A percentile compares a stretch with the other conserved stretches of the same genome.
Conservation (phyloP, 1,284 basidiomycete genomes). For the Pisolithus thermaeus region DNA sequence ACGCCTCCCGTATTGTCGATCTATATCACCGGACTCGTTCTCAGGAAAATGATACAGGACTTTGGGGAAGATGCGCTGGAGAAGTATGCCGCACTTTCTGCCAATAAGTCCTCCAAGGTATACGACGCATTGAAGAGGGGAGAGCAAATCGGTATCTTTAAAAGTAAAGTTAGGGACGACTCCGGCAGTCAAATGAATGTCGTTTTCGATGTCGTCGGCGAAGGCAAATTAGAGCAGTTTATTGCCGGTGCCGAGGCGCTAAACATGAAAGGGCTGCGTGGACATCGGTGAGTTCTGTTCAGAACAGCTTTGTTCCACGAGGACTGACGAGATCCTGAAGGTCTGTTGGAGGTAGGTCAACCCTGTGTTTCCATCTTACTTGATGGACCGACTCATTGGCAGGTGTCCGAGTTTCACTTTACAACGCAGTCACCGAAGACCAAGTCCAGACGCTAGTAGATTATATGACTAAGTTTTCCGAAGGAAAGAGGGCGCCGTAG, state of each 20-base stretch:
- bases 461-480: slow-evolving; percentile 57
- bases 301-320: slow-evolving; percentile 40
- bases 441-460: slow-evolving; percentile 43
- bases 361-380: not conserved
- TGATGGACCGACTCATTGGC: slow-evolving; percentile 18
- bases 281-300: slow-evolving; percentile 70
- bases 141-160: slow-evolving; percentile 63
- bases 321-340: slow-evolving; percentile 61
- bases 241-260: slow-evolving; percentile 70
- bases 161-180: slow-evolving; percentile 61
- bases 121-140: slow-evolving; percentile 72
- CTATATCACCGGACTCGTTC: slow-evolving; percentile 87
- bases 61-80: slow-evolving; percentile 36
- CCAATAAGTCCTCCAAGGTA: slow-evolving; percentile 67
- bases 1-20: slow-evolving; percentile 93
- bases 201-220: slow-evolving; percentile 72
- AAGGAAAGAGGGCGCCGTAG: slow-evolving; percentile 7
- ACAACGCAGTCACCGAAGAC: slow-evolving; percentile 90
- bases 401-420: slow-evolving; percentile 89
- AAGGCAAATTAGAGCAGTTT: slow-evolving; percentile 67
- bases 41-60: slow-evolving; percentile 58
- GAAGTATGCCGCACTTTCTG: slow-evolving; percentile 69
- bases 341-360: slow-evolving; percentile 55
- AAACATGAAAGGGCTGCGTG: slow-evolving; percentile 84
- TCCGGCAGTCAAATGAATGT: slow-evolving; percentile 93